A percentile compares a stretch with the other conserved stretches of the same genome.
Evolutionary conservation across 2,329 filamentous ascomycete species (phyloP).

Genomic region (Alternaria solani): DNA sequence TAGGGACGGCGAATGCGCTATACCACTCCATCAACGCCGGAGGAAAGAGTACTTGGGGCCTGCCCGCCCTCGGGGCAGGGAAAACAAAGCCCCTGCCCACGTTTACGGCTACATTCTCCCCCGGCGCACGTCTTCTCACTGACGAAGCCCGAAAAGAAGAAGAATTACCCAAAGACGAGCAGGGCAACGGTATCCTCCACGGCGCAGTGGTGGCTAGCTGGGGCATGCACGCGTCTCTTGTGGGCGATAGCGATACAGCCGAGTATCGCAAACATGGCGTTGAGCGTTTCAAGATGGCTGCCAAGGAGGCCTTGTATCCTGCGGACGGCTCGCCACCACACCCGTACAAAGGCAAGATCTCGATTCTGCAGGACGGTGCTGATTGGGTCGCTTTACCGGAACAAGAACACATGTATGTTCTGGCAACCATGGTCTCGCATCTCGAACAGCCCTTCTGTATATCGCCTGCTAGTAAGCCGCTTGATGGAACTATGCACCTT

Average conservation of each 20-base stretch:
- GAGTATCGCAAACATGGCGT: constrained; percentile 80
- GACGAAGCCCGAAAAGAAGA: constrained; percentile 57
- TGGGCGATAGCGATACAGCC: constrained; percentile 88
- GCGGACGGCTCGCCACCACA: constrained; percentile 62
- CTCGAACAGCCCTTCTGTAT: constrained; percentile 85
- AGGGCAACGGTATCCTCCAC: constrained; percentile 54
- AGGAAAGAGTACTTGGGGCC: constrained; percentile 52
- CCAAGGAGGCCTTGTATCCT: constrained; percentile 74
- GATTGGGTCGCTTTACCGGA: constrained; percentile 50
- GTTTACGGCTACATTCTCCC: constrained; percentile 56
- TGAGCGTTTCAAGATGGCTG: constrained; percentile 85
- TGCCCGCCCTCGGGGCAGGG: constrained; percentile 50
- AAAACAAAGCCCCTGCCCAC: constrained; percentile 51
- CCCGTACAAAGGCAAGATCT: constrained; percentile 64
- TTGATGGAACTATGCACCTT: constrained; percentile 75
- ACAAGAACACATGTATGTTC: constrained; percentile 74
- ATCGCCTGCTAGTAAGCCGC: constrained; percentile 73
- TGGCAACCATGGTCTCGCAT: constrained; percentile 79
- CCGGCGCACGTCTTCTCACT: constrained; percentile 53
- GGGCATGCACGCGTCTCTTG: constrained; percentile 86
- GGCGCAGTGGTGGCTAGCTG: constrained; percentile 89
- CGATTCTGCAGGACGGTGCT: constrained; percentile 42
- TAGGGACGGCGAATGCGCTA: constrained; percentile 61
- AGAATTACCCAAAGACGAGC: constrained; percentile 32
- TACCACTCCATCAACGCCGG: constrained; percentile 55